Evolutionary conservation across 2,329 filamentous ascomycete genomes (phyloP).

Genomic region (Cladosporium sp.): DNA sequence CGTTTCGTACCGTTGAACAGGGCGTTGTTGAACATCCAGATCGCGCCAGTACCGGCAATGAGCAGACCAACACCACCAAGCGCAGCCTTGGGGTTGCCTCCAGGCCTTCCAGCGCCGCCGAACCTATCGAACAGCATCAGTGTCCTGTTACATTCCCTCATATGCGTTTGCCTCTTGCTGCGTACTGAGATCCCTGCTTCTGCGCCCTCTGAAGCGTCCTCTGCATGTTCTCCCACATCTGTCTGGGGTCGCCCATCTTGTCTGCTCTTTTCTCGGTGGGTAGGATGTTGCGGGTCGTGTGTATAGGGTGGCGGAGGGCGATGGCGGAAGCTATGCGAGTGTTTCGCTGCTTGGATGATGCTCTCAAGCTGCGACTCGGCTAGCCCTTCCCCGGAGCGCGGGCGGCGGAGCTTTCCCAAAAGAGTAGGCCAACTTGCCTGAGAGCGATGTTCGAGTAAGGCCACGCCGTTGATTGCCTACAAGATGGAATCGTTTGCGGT

Average conservation of each 20-base stretch:
- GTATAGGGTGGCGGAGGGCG: slow-evolving; percentile 1
- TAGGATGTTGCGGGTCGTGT: not conserved
- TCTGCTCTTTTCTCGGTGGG: not conserved
- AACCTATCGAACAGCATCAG: slow-evolving; percentile 31
- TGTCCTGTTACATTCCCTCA: slow-evolving; percentile 12
- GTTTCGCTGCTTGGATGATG: not conserved
- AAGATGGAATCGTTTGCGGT: slow-evolving; percentile 32
- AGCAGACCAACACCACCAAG: slow-evolving; percentile 53
- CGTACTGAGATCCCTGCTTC: slow-evolving; percentile 43
- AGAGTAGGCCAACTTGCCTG: not conserved
- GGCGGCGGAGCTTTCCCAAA: not conserved
- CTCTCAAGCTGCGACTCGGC: slow-evolving; percentile 8
- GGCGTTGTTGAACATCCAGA: slow-evolving; percentile 57
- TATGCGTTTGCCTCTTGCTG: slow-evolving; percentile 1
- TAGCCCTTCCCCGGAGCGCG: not conserved
- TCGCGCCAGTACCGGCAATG: slow-evolving; percentile 49
- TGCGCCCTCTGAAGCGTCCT: slow-evolving; percentile 50
- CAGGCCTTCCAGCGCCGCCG: slow-evolving; percentile 46
- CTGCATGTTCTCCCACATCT: slow-evolving; percentile 64
- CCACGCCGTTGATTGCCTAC: not conserved
- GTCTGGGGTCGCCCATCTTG: slow-evolving; percentile 52
- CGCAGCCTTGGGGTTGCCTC: slow-evolving; percentile 47
- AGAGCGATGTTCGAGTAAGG: not conserved
- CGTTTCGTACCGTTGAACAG: slow-evolving; percentile 60
- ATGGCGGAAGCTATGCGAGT: slow-evolving; percentile 3